phyloP scores from a whole-genome alignment of 2,329 filamentous ascomycete genomes.

The Chaetomium globosum region DNA sequence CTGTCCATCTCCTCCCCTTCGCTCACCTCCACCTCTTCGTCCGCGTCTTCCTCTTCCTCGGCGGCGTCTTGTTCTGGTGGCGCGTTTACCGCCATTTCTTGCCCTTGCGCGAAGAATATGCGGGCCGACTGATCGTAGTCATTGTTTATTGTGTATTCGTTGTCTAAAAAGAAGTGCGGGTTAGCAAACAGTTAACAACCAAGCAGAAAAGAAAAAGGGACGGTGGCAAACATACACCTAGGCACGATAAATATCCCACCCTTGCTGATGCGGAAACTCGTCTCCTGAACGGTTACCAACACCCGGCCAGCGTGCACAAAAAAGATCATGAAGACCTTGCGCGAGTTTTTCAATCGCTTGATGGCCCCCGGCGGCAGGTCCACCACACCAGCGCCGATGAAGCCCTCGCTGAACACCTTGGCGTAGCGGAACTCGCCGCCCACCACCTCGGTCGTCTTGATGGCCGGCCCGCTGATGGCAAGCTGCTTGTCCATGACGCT shows the following conservation, averaged over 20 bases:
- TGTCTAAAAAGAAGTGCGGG: constrained; percentile 59
- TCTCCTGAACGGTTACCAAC: constrained; percentile 74
- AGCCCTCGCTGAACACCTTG: constrained; percentile 80
- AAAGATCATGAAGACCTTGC: constrained; percentile 97
- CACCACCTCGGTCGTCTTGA: constrained; percentile 61
- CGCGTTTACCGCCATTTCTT: constrained; percentile 51
- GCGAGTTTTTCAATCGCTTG: constrained; percentile 88
- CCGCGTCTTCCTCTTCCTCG: constrained; percentile 23
- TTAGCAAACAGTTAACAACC: not conserved
- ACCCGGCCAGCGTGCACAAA: constrained; percentile 86
- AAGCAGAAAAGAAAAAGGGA: not conserved
- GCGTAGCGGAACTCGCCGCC: constrained; percentile 80
- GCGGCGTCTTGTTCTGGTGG: constrained; percentile 19
- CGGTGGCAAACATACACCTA: constrained; percentile 67
- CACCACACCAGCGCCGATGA: constrained; percentile 87
- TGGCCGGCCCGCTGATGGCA: constrained; percentile 58
- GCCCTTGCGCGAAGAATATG: constrained; percentile 91
- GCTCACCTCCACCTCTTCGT: constrained; percentile 24
- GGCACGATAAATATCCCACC: constrained; percentile 95
- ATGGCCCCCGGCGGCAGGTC: constrained; percentile 80
- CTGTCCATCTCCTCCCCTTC: constrained; percentile 20
- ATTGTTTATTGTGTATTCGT: constrained; percentile 90
- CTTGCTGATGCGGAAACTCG: constrained; percentile 77
- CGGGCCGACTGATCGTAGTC: constrained; percentile 70
- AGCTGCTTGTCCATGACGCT: constrained; percentile 59